Evolutionary conservation across 2,329 filamentous ascomycete species (phyloP), one percentile per base, ranked within the genome.

Genomic region (Fusarium sp.): DNA sequence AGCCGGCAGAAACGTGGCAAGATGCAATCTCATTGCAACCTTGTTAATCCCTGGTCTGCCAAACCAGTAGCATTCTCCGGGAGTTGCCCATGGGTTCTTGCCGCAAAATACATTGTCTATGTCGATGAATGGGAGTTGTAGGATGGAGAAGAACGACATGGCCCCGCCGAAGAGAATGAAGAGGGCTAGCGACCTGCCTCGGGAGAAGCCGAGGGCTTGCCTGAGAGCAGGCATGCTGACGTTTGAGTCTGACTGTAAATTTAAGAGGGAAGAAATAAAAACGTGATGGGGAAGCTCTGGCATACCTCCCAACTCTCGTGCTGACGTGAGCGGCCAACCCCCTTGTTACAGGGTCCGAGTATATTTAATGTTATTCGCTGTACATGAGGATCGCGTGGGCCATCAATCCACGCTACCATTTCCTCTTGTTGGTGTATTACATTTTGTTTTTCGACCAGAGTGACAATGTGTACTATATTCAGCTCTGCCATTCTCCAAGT

Each of bases 71-170:
- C 69, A 71, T 59, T 71, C 69, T 16, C 69, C 69, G 0, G 69
- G 69, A 0, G 53, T 29, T 0, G 63, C 33, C 68, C 38, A 64
- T 0, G 64, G 68, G 5, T 35, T 4, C 27, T 51, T 38, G 1
- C 53, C 58, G 11, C 68, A 71, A 7, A 71, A 64, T 1, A 71
- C 38, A 5, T 65, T 36, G 11, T 71, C 68, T 2, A 71, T 71
- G 6, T 64, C 59, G 4, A 71, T 38, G 5, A 35, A 60, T 0
- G 58, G 68, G 1, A 71, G 46, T 3, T 71, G 69, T 3, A 68
- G 35, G 0, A 51, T 51, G 0, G 69, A 71, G 53, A 71, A 71
- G 11, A 68, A 12, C 2, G 62, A 71, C 2, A 71, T 4, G 0
- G n/a, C 4, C 0, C 58, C 31, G 0, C n/a, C 46, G 6, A 71